phyloP scores from a whole-genome alignment of 2,329 filamentous ascomycete species.

The Pleochaeta shiraiana region DNA sequence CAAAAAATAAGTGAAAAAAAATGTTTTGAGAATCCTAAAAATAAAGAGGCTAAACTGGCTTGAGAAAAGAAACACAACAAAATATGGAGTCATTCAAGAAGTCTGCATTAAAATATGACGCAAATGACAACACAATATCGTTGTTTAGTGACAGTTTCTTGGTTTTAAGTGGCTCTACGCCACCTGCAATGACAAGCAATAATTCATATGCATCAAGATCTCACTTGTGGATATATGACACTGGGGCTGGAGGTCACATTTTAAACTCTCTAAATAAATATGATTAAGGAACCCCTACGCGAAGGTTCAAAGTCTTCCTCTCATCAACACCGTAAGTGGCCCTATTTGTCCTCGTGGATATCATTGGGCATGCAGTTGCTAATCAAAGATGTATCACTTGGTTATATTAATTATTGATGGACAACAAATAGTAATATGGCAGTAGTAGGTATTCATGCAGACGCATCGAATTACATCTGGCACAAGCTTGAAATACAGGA shows the following conservation, averaged over 20 bases:
- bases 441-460: no score
- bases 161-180: not conserved
- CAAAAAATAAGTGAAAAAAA: not conserved
- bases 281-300: not conserved
- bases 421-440: no score
- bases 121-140: not conserved
- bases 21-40: not conserved
- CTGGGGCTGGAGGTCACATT: not conserved
- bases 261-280: not conserved
- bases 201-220: not conserved
- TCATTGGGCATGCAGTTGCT: no score
- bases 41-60: not conserved
- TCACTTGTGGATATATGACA: not conserved
- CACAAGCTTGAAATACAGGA: no score
- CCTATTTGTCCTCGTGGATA: not conserved
- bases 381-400: no score
- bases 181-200: not conserved
- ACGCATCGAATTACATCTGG: no score
- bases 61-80: not conserved
- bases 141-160: not conserved
- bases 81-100: not conserved
- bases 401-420: no score
- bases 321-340: not conserved
- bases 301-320: not conserved
- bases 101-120: not conserved